Evolutionary conservation across 306 rosid genomes (phyloP).

Genomic region (Carpinus fangiana): DNA sequence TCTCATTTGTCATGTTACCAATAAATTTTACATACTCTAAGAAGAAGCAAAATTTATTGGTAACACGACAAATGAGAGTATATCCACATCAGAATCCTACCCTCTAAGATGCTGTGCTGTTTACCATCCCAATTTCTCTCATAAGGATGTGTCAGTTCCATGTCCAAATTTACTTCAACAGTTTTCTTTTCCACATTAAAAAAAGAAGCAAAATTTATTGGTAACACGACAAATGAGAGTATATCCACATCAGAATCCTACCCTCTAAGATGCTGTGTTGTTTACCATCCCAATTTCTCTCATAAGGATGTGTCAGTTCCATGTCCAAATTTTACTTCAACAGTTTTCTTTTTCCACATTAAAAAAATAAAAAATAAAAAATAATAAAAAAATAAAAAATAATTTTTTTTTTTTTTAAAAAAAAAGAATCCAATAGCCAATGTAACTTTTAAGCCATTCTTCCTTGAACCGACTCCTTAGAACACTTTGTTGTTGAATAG

Average conservation of each 20-base stretch:
- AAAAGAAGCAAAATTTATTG: no score
- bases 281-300: no score
- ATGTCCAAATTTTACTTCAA: no score
- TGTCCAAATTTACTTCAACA: neutral
- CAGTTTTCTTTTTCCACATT: no score
- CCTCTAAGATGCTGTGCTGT: neutral
- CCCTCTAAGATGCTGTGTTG: no score
- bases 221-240: no score
- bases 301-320: no score
- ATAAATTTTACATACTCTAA: no score
- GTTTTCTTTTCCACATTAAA: neutral
- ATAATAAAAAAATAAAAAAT: no score
- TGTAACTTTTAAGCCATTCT: neutral
- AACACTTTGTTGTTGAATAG: neutral
- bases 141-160: neutral
- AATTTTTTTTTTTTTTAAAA: no score
- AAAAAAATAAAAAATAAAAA: no score
- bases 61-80: neutral
- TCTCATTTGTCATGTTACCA: neutral
- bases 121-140: slow-evolving; percentile 8
- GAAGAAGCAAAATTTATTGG: neutral
- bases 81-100: neutral
- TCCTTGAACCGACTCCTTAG: slow-evolving; percentile 12
- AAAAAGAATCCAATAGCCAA: neutral
- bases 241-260: no score